phyloP scores from a whole-genome alignment of 805 yeast species.

The Torulaspora delbrueckii region DNA sequence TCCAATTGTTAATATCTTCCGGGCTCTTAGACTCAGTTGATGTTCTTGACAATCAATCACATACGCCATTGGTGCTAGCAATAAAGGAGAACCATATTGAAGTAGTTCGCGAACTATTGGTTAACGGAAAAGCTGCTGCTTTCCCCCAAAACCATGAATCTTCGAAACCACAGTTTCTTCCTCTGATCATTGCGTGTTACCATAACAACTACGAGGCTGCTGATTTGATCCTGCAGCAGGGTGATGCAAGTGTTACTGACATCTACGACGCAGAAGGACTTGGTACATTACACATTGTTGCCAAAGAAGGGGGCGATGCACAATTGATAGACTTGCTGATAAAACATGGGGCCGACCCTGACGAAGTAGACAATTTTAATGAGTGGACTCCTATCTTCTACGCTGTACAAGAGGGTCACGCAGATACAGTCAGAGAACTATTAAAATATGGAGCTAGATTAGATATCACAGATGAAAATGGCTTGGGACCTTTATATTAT shows the following conservation, averaged over 20 bases:
- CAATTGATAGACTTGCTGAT: slow-evolving; percentile 64
- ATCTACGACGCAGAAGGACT: slow-evolving; percentile 79
- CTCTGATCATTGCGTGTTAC: slow-evolving; percentile 84
- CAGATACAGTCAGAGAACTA: slow-evolving; percentile 61
- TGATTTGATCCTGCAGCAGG: slow-evolving; percentile 49
- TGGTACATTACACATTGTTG: slow-evolving; percentile 80
- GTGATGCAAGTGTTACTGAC: slow-evolving; percentile 26
- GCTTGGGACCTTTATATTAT: slow-evolving; percentile 74
- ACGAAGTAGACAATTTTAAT: slow-evolving; percentile 76
- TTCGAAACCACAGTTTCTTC: slow-evolving; percentile 59
- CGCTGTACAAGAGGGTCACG: slow-evolving; percentile 82
- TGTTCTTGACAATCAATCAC: slow-evolving; percentile 63
- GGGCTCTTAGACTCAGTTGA: slow-evolving; percentile 32
- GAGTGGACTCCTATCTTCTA: slow-evolving; percentile 94
- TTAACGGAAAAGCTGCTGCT: slow-evolving; percentile 45
- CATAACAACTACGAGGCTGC: slow-evolving; percentile 72
- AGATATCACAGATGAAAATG: slow-evolving; percentile 68
- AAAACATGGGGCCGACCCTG: slow-evolving; percentile 68
- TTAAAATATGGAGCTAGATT: slow-evolving; percentile 70
- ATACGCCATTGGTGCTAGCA: slow-evolving; percentile 78
- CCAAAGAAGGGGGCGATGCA: slow-evolving; percentile 70
- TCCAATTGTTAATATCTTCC: slow-evolving; percentile 36
- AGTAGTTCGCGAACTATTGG: slow-evolving; percentile 44
- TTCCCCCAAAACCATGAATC: slow-evolving; percentile 46
- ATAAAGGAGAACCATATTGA: slow-evolving; percentile 62